These are phyloP conservation scores for Tolypocladium inflatum DNA, from an alignment of 2,329 filamentous ascomycete genomes.

Conservation along the genomic window DNA sequence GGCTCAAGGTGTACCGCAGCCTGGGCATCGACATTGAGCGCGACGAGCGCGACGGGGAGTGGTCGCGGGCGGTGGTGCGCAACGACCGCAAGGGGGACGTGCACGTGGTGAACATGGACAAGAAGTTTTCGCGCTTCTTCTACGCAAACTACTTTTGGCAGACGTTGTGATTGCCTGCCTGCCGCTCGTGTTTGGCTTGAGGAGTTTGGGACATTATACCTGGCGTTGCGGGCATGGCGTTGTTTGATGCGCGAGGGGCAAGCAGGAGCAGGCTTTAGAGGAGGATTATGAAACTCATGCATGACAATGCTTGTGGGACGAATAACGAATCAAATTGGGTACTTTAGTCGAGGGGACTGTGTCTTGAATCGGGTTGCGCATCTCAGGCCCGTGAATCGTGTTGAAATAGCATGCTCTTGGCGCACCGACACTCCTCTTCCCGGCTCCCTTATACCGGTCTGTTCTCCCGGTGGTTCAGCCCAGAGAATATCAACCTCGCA, in stretches of 20 bases:
- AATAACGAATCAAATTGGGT: neutral
- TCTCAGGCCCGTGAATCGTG: neutral
- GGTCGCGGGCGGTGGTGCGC: slow-evolving; percentile 74
- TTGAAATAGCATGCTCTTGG: neutral
- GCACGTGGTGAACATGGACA: slow-evolving; percentile 88
- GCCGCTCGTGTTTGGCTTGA: neutral
- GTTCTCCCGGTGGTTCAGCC: neutral
- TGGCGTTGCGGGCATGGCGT: neutral
- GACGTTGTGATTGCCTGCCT: slow-evolving; percentile 45
- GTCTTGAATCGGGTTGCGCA: neutral
- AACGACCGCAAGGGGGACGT: slow-evolving; percentile 86
- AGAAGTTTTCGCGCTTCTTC: slow-evolving; percentile 83
- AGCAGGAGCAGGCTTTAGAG: neutral
- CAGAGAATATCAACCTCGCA: neutral
- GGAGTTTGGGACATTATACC: neutral
- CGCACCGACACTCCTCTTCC: neutral
- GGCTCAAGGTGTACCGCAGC: slow-evolving; percentile 83
- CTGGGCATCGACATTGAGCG: slow-evolving; percentile 82
- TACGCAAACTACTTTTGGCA: slow-evolving; percentile 97
- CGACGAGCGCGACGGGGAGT: slow-evolving; percentile 66
- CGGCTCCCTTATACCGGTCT: neutral
- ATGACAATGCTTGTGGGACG: neutral
- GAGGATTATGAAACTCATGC: neutral
- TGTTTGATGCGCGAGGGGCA: neutral
- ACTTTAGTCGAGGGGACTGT: neutral